These are phyloP conservation scores for Daldinia concentrica DNA, from an alignment of 495 filamentous ascomycete species.

Conservation along the genomic window DNA sequence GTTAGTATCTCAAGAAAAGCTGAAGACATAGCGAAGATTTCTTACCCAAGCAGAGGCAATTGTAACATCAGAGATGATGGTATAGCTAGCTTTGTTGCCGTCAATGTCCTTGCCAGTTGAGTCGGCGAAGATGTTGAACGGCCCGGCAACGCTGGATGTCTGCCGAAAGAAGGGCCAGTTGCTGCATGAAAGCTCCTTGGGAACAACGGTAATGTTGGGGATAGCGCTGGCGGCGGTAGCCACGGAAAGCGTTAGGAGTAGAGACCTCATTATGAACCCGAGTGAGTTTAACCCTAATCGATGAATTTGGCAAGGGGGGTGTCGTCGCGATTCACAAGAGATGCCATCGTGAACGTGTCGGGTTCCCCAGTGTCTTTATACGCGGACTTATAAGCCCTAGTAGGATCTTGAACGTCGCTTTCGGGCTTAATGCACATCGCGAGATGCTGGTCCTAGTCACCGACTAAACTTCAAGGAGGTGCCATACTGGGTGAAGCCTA, in stretches of 20 bases:
- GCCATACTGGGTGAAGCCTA: not conserved
- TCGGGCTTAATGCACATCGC: not conserved
- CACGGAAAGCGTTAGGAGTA: slow-evolving; percentile 16
- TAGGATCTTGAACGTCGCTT: not conserved
- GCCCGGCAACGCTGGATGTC: slow-evolving; percentile 27
- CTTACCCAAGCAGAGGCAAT: slow-evolving; percentile 34
- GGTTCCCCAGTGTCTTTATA: slow-evolving; percentile 15
- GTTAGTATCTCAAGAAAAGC: not conserved
- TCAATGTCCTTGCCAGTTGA: slow-evolving; percentile 35
- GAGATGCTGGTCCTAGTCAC: slow-evolving; percentile 9
- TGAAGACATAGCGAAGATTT: not conserved
- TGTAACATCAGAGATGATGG: slow-evolving; percentile 12
- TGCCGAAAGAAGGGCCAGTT: slow-evolving; percentile 41
- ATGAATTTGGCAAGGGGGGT: not conserved
- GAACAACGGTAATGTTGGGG: slow-evolving; percentile 27
- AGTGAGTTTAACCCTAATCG: not conserved
- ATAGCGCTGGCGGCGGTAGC: slow-evolving; percentile 24
- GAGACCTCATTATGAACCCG: slow-evolving; percentile 15
- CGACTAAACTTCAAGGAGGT: not conserved
- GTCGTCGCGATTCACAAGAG: slow-evolving; percentile 3
- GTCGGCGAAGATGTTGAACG: slow-evolving; percentile 33
- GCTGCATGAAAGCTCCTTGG: slow-evolving; percentile 38
- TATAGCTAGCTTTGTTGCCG: slow-evolving; percentile 29
- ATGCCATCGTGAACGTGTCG: slow-evolving; percentile 16
- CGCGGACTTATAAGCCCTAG: not conserved